These are phyloP conservation scores for Terfezia claveryi DNA, from an alignment of 495 filamentous ascomycete species.

Conservation along the genomic window DNA sequence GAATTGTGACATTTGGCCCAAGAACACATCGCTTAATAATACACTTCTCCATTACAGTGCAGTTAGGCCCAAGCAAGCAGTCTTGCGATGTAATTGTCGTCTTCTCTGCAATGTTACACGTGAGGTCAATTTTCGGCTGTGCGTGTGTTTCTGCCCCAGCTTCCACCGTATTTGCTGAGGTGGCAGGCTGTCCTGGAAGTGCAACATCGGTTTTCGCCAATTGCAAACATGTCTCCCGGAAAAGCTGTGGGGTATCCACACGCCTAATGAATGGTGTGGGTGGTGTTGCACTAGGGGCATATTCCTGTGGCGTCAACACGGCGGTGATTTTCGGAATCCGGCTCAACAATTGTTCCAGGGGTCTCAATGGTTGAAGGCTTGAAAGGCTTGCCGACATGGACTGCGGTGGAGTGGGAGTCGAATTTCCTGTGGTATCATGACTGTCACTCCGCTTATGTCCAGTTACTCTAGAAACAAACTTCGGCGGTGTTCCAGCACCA, in stretches of 20 bases:
- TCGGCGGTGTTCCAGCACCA: conserved; percentile 19
- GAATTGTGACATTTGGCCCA: conserved; percentile 66
- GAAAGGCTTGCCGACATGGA: neutral
- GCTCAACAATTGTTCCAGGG: conserved; percentile 57
- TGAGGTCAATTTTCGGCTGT: conserved; percentile 53
- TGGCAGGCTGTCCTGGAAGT: conserved; percentile 36
- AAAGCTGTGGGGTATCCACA: conserved; percentile 63
- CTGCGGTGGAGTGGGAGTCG: neutral
- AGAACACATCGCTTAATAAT: conserved; percentile 80
- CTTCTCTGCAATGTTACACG: conserved; percentile 48
- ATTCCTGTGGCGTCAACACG: conserved; percentile 8
- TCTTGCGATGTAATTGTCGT: conserved; percentile 56
- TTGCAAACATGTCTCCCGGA: conserved; percentile 59
- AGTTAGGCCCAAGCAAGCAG: conserved; percentile 62
- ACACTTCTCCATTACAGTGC: conserved; percentile 57
- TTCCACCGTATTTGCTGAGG: conserved; percentile 19
- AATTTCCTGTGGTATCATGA: neutral
- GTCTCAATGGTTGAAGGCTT: conserved; percentile 27
- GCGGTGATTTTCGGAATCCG: conserved; percentile 25
- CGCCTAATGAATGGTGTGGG: conserved; percentile 46
- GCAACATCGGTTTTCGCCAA: conserved; percentile 49
- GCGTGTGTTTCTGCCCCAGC: conserved; percentile 33
- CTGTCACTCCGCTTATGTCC: neutral
- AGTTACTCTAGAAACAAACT: conserved; percentile 3
- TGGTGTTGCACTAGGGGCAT: conserved; percentile 10